Base-by-base conservation (phyloP, 1,139 yeast genomes). In the Blastobotrys proliferans region DNA sequence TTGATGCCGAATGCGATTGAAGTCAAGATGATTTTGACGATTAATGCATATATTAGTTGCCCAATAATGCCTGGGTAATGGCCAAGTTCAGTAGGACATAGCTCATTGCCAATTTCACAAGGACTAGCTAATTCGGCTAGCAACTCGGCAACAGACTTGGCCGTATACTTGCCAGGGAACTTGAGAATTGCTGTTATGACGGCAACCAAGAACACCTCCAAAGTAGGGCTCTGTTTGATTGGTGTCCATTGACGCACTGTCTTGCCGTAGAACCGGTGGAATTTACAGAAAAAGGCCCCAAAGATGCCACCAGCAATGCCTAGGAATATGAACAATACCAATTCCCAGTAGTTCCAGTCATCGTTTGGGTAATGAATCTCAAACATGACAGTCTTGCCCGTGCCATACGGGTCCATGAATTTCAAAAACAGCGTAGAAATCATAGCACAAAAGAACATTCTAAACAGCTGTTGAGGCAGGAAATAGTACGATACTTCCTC, bases 401-500 rank as follows among this genome's bases (percentile, higher is more conserved):
- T 77, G 1, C 80, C 81, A 53, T 79, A 78, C 1, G 84, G 84
- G 54, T 79, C 72, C 52, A 77, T 63, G 40, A 79, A 70, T 50
- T 76, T 76, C 39, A 79, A 58, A 51, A 77, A 77, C 36, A 79
- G 62, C 1, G 80, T 76, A 10, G 82, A 74, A 33, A 71, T 69
- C 47, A 78, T 75, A 18, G 83, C 81, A 60, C 83, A 77, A 52
- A 77, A 73, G 58, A 79, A 79, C 37, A 77, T 70, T 42, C 78
- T 74, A 57, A 79, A 77, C 20, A 79, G 61, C 46, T 78, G 81
- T 47, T 74, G 73, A 5, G 81, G 76, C 3, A 81, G 76, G 31
- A 79, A 65, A 49, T 76, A 75, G 53, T 79, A 76, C 49, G 78
- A 75, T 27, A 80, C 81, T 50, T 80, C 86, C 52, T 80, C 87